Evolutionary conservation across 2,329 filamentous ascomycete species (phyloP).

Genomic region (Cadophora gregata): DNA sequence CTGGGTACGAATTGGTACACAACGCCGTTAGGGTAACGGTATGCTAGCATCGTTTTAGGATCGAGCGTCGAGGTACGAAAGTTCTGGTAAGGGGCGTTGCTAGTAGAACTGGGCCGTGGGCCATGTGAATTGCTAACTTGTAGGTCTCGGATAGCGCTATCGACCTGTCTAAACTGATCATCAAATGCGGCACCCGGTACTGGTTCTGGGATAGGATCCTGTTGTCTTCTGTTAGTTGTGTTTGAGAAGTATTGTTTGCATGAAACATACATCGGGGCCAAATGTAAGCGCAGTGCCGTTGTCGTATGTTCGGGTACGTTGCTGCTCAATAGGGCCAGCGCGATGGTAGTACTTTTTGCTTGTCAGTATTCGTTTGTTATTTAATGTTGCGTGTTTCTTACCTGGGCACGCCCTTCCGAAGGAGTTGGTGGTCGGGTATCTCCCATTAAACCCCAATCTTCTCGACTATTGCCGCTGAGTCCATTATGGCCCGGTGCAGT

Average conservation of each 20-base stretch:
- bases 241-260: neutral
- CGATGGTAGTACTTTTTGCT: neutral
- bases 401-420: neutral
- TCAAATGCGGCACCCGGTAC: neutral
- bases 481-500: neutral
- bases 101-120: neutral
- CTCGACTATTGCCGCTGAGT: neutral
- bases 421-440: neutral
- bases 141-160: neutral
- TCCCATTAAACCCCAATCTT: neutral
- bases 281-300: neutral
- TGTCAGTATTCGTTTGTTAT: neutral
- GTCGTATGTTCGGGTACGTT: neutral
- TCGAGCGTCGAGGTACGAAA: neutral
- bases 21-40: neutral
- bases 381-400: neutral
- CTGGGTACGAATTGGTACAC: neutral
- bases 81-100: neutral
- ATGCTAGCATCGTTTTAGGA: neutral
- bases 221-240: neutral
- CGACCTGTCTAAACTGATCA: neutral
- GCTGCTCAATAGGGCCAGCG: neutral
- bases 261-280: neutral
- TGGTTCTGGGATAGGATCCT: constrained; percentile 1
- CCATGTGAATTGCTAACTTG: neutral